Evolutionary conservation across 1,284 basidiomycete species (phyloP).

Genomic region (Sparassis latifolia): DNA sequence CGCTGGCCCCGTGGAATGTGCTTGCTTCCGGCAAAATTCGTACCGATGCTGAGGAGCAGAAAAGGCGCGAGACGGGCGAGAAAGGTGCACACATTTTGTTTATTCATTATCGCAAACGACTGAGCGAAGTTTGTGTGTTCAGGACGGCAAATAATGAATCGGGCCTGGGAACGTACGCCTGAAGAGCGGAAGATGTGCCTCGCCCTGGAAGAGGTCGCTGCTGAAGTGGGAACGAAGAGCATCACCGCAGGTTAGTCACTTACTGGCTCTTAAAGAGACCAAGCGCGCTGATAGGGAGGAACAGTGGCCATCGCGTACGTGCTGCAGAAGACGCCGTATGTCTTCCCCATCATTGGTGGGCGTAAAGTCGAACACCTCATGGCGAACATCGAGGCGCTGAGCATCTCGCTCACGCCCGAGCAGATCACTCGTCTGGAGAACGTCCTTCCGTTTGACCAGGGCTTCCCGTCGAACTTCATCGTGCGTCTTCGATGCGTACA

Average conservation of each 20-base stretch:
- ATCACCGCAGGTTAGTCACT: slow-evolving; percentile 30
- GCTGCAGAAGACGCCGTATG: slow-evolving; percentile 38
- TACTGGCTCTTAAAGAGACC: not conserved
- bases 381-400: slow-evolving; percentile 40
- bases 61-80: slow-evolving; percentile 34
- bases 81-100: slow-evolving; percentile 16
- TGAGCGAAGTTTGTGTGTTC: not conserved
- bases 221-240: slow-evolving; percentile 31
- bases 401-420: slow-evolving; percentile 31
- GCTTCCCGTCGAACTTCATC: slow-evolving; percentile 33
- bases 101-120: not conserved
- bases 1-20: slow-evolving; percentile 44
- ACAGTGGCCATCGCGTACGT: slow-evolving; percentile 41
- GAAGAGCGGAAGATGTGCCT: slow-evolving; percentile 30
- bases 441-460: slow-evolving; percentile 31
- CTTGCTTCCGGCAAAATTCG: slow-evolving; percentile 40
- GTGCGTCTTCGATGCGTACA: slow-evolving; percentile 21
- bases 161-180: slow-evolving; percentile 33
- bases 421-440: slow-evolving; percentile 38
- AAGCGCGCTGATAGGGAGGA: not conserved
- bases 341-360: slow-evolving; percentile 38
- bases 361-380: slow-evolving; percentile 42
- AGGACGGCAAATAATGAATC: slow-evolving; percentile 20
- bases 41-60: slow-evolving; percentile 39
- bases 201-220: slow-evolving; percentile 38